Conservation (phyloP, 2,329 filamentous ascomycete genomes). For the Albifimbria verrucaria region DNA sequence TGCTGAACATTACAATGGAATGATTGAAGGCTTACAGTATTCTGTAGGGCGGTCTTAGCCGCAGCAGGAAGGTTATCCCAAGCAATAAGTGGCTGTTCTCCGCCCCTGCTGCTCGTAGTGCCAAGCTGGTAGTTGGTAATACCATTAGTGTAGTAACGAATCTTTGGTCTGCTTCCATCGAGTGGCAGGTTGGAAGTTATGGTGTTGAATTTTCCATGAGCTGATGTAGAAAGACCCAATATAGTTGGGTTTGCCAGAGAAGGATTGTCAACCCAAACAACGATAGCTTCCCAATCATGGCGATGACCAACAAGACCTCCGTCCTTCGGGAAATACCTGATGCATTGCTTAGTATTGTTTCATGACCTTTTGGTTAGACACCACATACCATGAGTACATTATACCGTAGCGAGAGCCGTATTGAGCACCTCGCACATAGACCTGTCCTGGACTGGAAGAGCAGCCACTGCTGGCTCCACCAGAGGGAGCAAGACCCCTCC, state of each 20-base stretch:
- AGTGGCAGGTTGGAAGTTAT: conserved; percentile 16
- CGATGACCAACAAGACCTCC: conserved; percentile 21
- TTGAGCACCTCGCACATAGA: conserved; percentile 31
- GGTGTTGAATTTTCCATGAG: conserved; percentile 31
- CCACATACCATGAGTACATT: conserved; percentile 44
- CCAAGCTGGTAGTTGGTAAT: conserved; percentile 33
- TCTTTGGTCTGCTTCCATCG: conserved; percentile 22
- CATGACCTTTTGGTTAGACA: too few species aligned
- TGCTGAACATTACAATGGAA: neutral
- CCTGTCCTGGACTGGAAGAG: conserved; percentile 31
- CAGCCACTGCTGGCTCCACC: conserved; percentile 29
- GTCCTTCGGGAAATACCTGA: conserved; percentile 34
- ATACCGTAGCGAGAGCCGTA: conserved; percentile 32
- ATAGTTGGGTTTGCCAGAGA: conserved; percentile 18
- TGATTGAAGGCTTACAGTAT: conserved; percentile 17
- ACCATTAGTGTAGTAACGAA: conserved; percentile 29
- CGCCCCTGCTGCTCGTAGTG: conserved; percentile 32
- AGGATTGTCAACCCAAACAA: conserved; percentile 15
- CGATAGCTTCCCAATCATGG: conserved; percentile 23
- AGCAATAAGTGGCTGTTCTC: conserved; percentile 39
- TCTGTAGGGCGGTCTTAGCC: conserved; percentile 32
- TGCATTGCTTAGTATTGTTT: neutral
- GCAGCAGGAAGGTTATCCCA: conserved; percentile 38
- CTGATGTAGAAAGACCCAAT: conserved; percentile 32
- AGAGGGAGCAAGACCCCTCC: conserved; percentile 31